These are phyloP conservation scores for Rutstroemia sp. DNA, from an alignment of 2,329 filamentous ascomycete species.

Conservation along the genomic window DNA sequence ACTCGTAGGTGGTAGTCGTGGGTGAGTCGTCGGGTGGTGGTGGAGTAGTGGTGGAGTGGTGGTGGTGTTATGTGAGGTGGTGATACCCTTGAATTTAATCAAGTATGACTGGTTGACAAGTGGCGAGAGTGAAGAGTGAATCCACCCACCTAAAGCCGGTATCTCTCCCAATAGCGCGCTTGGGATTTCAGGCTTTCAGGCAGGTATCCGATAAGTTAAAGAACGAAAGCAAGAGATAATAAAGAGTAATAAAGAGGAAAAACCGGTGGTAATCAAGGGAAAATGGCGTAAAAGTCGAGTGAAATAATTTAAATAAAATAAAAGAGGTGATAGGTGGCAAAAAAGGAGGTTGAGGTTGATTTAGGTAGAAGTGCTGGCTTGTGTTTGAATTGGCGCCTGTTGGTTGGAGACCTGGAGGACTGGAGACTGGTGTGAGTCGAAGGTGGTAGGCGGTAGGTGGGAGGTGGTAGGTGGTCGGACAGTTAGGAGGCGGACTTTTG, in stretches of 20 bases:
- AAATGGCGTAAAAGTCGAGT: background rate
- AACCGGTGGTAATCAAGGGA: background rate
- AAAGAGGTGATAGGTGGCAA: background rate
- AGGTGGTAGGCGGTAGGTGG: background rate
- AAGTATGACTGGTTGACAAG: constrained; percentile 5
- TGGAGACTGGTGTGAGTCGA: background rate
- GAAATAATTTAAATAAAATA: too few relatives aligned
- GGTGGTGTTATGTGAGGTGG: background rate
- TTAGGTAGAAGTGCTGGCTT: constrained; percentile 5
- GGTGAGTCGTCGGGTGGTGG: background rate
- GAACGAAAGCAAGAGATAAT: background rate
- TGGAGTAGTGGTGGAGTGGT: background rate
- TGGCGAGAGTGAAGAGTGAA: constrained; percentile 7
- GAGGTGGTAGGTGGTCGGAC: background rate
- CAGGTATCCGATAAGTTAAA: background rate
- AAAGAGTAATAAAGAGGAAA: background rate
- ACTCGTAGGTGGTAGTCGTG: background rate
- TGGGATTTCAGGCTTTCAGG: background rate
- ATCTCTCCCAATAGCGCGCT: background rate
- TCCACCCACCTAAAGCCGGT: background rate
- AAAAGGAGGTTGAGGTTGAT: background rate
- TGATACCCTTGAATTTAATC: constrained; percentile 3
- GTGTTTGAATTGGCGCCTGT: background rate
- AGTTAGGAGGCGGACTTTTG: background rate
- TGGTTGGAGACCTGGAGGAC: background rate